Evolutionary conservation across 345 rosid species (phyloP), one percentile per base, ranked within the genome.

Genomic region (Hypericum androsaemum): DNA sequence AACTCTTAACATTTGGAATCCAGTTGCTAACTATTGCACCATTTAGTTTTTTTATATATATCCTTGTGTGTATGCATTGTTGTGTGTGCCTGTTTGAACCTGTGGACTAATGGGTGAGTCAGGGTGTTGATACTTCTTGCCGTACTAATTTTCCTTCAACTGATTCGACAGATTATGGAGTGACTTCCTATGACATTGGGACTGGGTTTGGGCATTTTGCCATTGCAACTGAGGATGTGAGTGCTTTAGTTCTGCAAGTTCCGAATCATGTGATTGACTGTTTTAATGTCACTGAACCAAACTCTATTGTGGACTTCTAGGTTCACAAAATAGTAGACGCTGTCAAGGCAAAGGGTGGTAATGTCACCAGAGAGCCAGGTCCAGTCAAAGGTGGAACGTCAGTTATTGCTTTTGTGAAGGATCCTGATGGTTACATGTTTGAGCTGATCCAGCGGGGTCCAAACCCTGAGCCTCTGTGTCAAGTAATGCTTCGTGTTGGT

Each of bases 401-500:
- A 64, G 71, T 78, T 16, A 81, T 83, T 71, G 95, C 96, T 12
- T 84, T 88, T 65, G 89, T 88, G 40, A 92, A 90, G 83, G 98
- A 90, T 72, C 98, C 92, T n/a, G 96, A 90, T 77, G 96, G 96
- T 41, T 90, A 84, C 53, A 10, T 52, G 41, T 90, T 90, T 63
- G 89, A 90, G 79, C 70, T 90, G 39, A 88, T 92, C 59, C 94
- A 92, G 61, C 74, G 96, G 57, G 94, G 80, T 45, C 76, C 81
- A 46, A 88, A 96, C 41, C 96, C 94, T 54, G 88, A 88, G 61
- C 98, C 98, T 39, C 74, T 92, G 16, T 92, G 96, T 64, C 96
- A 92, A 81, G 80, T 92, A 12, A 92, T 88, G 95, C 88, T 92
- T 57, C 95, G 96, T 57, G 88, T 80, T 38, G 95, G 98, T 57